These are phyloP conservation scores for Colletotrichum orchidophilum DNA, from an alignment of 2,329 filamentous ascomycete species.

Conservation along the genomic window DNA sequence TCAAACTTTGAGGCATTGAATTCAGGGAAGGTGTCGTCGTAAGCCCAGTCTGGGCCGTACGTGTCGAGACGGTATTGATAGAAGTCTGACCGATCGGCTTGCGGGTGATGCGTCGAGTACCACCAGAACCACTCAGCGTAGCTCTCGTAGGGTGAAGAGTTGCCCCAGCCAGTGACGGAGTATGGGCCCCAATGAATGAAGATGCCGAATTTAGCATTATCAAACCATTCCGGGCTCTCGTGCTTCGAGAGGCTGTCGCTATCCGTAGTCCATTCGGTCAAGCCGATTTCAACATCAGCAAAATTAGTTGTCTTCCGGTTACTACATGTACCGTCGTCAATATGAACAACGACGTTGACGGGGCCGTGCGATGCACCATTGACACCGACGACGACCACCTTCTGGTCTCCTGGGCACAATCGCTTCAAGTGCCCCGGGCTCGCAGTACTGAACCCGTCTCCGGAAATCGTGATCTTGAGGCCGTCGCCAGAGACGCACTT, in stretches of 20 bases:
- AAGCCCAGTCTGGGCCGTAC: constrained; percentile 60
- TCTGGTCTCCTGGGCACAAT: constrained; percentile 55
- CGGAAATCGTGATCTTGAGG: constrained; percentile 42
- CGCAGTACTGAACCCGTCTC: constrained; percentile 52
- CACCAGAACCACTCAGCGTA: constrained; percentile 63
- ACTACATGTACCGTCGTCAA: constrained; percentile 30
- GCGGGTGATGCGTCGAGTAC: constrained; percentile 41
- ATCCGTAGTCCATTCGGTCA: constrained; percentile 47
- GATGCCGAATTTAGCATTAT: constrained; percentile 66
- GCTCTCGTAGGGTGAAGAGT: constrained; percentile 48
- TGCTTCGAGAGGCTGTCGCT: constrained; percentile 48
- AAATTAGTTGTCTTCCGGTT: constrained; percentile 33
- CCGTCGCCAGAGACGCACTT: constrained; percentile 45
- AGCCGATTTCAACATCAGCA: constrained; percentile 42
- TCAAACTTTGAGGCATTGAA: constrained; percentile 61
- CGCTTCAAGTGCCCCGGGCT: constrained; percentile 49
- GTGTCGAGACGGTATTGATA: constrained; percentile 61
- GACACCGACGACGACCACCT: constrained; percentile 48
- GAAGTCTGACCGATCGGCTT: constrained; percentile 30
- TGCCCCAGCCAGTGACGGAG: constrained; percentile 65
- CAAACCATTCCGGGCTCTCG: constrained; percentile 61
- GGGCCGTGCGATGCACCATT: constrained; percentile 39
- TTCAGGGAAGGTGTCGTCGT: constrained; percentile 64
- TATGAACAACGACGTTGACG: constrained; percentile 36
- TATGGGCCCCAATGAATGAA: constrained; percentile 70